Percentiles rank a stretch among this genome's conserved stretches.
phyloP scores from a whole-genome alignment of 208 protist species.

The Trichomonas tenax region DNA sequence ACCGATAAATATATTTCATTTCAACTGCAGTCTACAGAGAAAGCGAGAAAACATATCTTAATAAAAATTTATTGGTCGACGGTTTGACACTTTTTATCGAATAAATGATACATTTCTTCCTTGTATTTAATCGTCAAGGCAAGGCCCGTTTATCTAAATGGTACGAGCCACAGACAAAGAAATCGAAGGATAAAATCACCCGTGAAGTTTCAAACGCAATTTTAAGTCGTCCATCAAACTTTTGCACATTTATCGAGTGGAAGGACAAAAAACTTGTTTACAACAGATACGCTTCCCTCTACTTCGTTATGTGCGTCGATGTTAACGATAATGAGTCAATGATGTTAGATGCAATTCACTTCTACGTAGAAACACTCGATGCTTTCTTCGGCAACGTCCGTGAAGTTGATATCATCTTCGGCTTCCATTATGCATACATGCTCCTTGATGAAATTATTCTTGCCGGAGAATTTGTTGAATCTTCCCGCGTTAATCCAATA shows the following conservation, averaged over 20 bases:
- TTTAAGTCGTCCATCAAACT: neutral
- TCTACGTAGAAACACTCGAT: slow-evolving; percentile 32
- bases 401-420: slow-evolving; percentile 32
- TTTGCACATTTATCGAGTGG: slow-evolving; percentile 17
- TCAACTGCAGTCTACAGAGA: too few relatives aligned
- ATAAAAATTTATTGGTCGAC: too few relatives aligned
- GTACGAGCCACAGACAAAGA: slow-evolving; percentile 18
- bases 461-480: slow-evolving; percentile 23
- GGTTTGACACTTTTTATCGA: neutral
- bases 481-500: neutral
- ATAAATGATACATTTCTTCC: slow-evolving; percentile 12
- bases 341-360: slow-evolving; percentile 30
- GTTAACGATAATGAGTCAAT: slow-evolving; percentile 29
- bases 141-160: neutral
- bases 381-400: slow-evolving; percentile 27
- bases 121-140: neutral
- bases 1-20: too few relatives aligned
- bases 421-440: slow-evolving; percentile 24
- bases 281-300: slow-evolving; percentile 27
- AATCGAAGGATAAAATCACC: slow-evolving; percentile 5
- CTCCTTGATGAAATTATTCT: slow-evolving; percentile 28
- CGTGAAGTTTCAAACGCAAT: slow-evolving; percentile 9
- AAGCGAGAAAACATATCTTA: too few relatives aligned
- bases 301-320: slow-evolving; percentile 32
- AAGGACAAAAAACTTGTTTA: neutral